Conservation (phyloP, 1,284 basidiomycete species). For the Boletellus deceptivus region DNA sequence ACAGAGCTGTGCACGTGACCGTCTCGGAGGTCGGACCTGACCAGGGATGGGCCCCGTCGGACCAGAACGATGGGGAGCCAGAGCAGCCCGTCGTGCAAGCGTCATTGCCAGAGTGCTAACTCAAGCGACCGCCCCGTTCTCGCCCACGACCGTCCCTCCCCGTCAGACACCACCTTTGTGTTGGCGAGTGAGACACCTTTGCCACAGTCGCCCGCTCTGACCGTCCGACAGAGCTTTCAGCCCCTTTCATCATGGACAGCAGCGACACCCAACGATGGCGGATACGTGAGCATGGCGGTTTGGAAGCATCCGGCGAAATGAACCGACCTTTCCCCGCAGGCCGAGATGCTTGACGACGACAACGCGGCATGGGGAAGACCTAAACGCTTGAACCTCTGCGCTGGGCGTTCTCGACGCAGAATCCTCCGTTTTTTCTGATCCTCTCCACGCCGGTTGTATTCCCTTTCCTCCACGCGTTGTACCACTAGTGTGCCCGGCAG, state of each 20-base stretch:
- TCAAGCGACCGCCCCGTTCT: constrained; percentile 16
- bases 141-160: constrained; percentile 14
- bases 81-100: background rate
- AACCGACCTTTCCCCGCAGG: constrained; percentile 10
- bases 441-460: background rate
- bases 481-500: background rate
- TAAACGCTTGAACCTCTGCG: constrained; percentile 1
- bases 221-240: constrained; percentile 8
- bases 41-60: too few species aligned
- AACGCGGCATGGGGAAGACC: constrained; percentile 27
- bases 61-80: constrained; percentile 19
- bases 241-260: constrained; percentile 6
- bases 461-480: background rate
- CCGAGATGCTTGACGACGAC: constrained; percentile 31
- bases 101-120: constrained; percentile 14
- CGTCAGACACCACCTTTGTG: constrained; percentile 19
- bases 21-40: too few species aligned
- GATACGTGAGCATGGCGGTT: constrained; percentile 18
- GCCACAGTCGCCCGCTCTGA: background rate
- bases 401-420: constrained; percentile 10
- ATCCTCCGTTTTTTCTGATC: constrained; percentile 14
- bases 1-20: too few species aligned
- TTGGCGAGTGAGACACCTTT: constrained; percentile 16
- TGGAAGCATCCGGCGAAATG: background rate
- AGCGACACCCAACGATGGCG: background rate